A percentile compares a stretch with the other conserved stretches of the same genome.
phyloP scores from a whole-genome alignment of 768 basidiomycete species.

The Dentipellis sp. region DNA sequence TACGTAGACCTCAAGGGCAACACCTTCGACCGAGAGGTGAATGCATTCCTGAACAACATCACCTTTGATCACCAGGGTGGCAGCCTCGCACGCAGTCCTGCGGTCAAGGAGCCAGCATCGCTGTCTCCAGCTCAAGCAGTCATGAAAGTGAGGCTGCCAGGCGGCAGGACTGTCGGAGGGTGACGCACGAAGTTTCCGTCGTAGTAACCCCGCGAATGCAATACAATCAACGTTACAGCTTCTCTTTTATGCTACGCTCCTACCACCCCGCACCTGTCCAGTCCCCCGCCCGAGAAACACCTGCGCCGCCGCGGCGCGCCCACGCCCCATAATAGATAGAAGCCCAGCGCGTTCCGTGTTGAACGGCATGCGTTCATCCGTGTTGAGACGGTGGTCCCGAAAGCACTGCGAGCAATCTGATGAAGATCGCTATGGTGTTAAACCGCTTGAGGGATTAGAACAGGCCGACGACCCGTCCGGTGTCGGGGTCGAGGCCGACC shows the following conservation, averaged over 20 bases:
- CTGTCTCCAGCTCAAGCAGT: slow-evolving; percentile 1
- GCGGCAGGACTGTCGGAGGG: slow-evolving; percentile 13
- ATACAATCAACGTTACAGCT: background rate
- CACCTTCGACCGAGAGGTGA: slow-evolving; percentile 52
- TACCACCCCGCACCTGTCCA: background rate
- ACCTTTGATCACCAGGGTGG: slow-evolving; percentile 51
- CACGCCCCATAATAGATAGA: background rate
- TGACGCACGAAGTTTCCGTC: background rate
- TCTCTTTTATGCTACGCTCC: background rate
- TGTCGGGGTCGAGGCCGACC: slow-evolving; percentile 70
- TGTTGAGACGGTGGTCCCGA: slow-evolving; percentile 26
- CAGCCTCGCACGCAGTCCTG: slow-evolving; percentile 26
- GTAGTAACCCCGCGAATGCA: background rate
- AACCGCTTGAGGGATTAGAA: slow-evolving; percentile 39
- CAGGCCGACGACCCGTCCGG: slow-evolving; percentile 77
- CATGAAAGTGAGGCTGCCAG: slow-evolving; percentile 26
- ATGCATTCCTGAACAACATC: slow-evolving; percentile 53
- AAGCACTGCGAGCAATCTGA: slow-evolving; percentile 21
- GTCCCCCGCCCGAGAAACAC: background rate
- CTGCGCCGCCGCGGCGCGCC: slow-evolving; percentile 3
- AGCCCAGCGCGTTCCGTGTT: slow-evolving; percentile 23
- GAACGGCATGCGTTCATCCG: slow-evolving; percentile 28
- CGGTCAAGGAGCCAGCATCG: background rate
- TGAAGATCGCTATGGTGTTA: slow-evolving; percentile 17
- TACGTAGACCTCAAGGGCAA: slow-evolving; percentile 54